Evolutionary conservation across 2,329 filamentous ascomycete species (phyloP).

Genomic region (Alternaria gaisen): DNA sequence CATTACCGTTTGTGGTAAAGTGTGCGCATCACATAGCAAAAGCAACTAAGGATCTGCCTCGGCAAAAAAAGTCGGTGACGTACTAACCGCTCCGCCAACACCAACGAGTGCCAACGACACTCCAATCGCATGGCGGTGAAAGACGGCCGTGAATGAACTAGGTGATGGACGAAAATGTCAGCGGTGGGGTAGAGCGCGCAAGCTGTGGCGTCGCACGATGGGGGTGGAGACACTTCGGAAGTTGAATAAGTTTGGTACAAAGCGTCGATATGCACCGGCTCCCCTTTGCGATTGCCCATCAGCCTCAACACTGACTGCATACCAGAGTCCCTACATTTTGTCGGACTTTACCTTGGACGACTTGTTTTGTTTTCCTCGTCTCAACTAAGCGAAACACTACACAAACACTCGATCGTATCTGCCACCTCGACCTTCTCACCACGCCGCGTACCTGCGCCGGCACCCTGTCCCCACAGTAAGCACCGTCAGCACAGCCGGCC

Average conservation of each 20-base stretch:
- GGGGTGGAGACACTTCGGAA: constrained; percentile 8
- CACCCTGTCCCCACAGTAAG: background rate
- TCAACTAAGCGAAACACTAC: too few species aligned
- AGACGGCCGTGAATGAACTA: background rate
- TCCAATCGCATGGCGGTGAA: constrained; percentile 6
- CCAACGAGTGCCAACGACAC: background rate
- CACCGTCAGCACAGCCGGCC: background rate
- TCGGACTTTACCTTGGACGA: background rate
- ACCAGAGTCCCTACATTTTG: background rate
- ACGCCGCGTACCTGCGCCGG: background rate
- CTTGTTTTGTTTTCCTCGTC: too few species aligned
- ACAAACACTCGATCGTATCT: background rate
- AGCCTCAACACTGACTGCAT: constrained; percentile 1
- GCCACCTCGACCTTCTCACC: background rate
- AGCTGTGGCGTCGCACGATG: constrained; percentile 6
- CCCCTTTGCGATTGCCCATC: constrained; percentile 3
- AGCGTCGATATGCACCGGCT: constrained; percentile 7
- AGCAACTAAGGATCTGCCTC: constrained; percentile 5
- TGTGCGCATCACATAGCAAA: background rate
- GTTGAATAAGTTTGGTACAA: background rate
- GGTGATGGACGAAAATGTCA: background rate
- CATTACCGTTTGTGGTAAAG: constrained; percentile 8
- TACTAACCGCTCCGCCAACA: constrained; percentile 1
- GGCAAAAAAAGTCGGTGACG: constrained; percentile 13
- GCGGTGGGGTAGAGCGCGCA: background rate